phyloP scores from a whole-genome alignment of 2,329 filamentous ascomycete species.

The Hortaea sp. region DNA sequence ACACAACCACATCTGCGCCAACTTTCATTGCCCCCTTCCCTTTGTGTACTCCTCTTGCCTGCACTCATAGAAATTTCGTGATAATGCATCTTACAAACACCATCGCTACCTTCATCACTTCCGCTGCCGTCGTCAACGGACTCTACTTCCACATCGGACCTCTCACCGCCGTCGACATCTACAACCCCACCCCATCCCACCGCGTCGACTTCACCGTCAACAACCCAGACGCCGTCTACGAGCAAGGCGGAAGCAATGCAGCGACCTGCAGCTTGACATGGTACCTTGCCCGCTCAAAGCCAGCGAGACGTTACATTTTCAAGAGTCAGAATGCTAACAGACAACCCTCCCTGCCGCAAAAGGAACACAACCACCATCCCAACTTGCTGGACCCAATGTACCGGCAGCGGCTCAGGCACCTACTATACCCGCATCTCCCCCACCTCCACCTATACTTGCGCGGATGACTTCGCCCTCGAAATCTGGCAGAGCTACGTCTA shows the following conservation, averaged over 20 bases:
- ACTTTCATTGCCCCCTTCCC: too few species aligned
- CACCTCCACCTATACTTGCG: background rate
- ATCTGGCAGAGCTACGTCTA: background rate
- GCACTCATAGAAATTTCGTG: too few species aligned
- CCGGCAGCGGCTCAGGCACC: background rate
- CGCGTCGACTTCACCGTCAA: slow-evolving; percentile 12
- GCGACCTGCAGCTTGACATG: slow-evolving; percentile 9
- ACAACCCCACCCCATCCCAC: slow-evolving; percentile 6
- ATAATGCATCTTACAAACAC: too few species aligned
- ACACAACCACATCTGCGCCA: too few species aligned
- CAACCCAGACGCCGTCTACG: slow-evolving; percentile 12
- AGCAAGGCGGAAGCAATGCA: slow-evolving; percentile 9
- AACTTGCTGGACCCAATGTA: background rate
- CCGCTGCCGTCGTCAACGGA: slow-evolving; percentile 1
- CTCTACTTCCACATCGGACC: slow-evolving; percentile 12
- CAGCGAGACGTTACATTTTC: background rate
- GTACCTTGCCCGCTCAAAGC: background rate
- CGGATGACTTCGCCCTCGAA: background rate
- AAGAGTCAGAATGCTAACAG: background rate
- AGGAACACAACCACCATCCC: background rate
- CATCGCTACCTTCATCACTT: too few species aligned
- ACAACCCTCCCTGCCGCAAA: background rate
- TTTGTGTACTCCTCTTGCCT: too few species aligned
- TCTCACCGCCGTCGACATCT: slow-evolving; percentile 8
- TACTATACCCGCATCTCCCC: background rate